Evolutionary conservation across 352 stramenopile genomes (phyloP), one percentile per base, ranked within the genome.

Genomic region (Phytophthora pseudosyringae): DNA sequence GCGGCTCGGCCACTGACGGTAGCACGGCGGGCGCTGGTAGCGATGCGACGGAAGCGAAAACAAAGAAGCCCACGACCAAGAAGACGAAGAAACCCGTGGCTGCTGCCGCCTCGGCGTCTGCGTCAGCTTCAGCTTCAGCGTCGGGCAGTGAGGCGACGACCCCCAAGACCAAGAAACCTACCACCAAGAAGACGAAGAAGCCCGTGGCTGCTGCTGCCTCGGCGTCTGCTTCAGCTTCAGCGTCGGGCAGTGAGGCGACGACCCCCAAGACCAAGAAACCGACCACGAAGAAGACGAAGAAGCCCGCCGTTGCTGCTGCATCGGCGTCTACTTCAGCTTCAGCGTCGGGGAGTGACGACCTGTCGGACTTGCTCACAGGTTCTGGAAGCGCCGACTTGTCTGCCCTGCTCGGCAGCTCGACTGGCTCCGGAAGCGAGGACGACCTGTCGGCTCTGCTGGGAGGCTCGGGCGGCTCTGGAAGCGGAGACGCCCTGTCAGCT

Each of bases 271-370:
- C n/a, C 26, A 51, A 51, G 44, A 51, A 36, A 28, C 40, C n/a
- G 4, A 29, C 8, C 5, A 52, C 41, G 5, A 61, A 54, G 21
- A 67, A 56, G 29, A 52, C 32, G 8, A 47, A 38, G 25, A 59
- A 57, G 13, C 38, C 56, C 2, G 35, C 41, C 3, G 39, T 32
- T 0, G 13, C 55, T 21, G 46, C 62, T 21, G 36, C 13, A 5
- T n/a, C 47, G 4, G 4, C 10, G 1, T 66, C 59, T 31, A 45
- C 40, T 21, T 21, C 21, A 21, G 21, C 21, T 21, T 21, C 21
- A 21, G 48, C 28, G 2, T 71, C 63, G 0, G 55, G 32, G 12
- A 70, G 62, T 13, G 57, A 65, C 25, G 56, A 57, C 28, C 46
- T 55, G 16, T 55, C 32, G 12, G 56, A 44, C 15, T 9, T 64